A percentile compares a stretch with the other conserved stretches of the same genome.
Evolutionary conservation across 2,329 filamentous ascomycete species (phyloP).

Genomic region (Colletotrichum falcatum): DNA sequence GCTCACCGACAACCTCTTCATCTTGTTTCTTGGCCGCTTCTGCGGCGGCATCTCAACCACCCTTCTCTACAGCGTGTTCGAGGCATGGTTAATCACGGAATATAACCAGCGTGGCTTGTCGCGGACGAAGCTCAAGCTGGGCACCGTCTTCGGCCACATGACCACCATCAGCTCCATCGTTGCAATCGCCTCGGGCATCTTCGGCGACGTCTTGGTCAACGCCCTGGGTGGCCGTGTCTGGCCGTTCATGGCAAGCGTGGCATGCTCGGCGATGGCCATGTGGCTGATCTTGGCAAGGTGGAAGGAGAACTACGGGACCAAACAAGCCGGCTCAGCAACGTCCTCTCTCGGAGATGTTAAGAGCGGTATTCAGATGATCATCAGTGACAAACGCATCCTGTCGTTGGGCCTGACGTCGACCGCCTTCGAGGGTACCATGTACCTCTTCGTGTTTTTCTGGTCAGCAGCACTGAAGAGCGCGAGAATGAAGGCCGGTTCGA

Average conservation of each 20-base stretch:
- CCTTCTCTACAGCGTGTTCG: conserved; percentile 68
- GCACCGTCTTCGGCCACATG: conserved; percentile 64
- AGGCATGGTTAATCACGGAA: conserved; percentile 71
- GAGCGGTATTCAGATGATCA: conserved; percentile 44
- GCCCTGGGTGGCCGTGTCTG: conserved; percentile 60
- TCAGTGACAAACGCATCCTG: conserved; percentile 60
- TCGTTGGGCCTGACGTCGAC: conserved; percentile 64
- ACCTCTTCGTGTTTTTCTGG: conserved; percentile 74
- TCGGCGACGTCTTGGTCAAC: conserved; percentile 63
- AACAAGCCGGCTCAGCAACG: conserved; percentile 15
- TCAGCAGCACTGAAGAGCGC: conserved; percentile 64
- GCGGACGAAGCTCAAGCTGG: conserved; percentile 56
- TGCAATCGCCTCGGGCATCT: conserved; percentile 65
- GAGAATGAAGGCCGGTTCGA: conserved; percentile 46
- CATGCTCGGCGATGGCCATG: conserved; percentile 56
- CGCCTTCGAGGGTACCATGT: conserved; percentile 72
- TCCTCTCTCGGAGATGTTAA: conserved; percentile 42
- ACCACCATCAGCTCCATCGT: conserved; percentile 66
- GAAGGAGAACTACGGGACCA: conserved; percentile 47
- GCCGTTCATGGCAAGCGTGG: conserved; percentile 63
- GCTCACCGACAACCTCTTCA: conserved; percentile 53
- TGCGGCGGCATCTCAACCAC: conserved; percentile 68
- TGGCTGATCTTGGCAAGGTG: conserved; percentile 60
- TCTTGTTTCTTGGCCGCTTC: conserved; percentile 66
- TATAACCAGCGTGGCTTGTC: conserved; percentile 61